Conservation (phyloP, 257 asterid species). For the Mitragyna speciosa region DNA sequence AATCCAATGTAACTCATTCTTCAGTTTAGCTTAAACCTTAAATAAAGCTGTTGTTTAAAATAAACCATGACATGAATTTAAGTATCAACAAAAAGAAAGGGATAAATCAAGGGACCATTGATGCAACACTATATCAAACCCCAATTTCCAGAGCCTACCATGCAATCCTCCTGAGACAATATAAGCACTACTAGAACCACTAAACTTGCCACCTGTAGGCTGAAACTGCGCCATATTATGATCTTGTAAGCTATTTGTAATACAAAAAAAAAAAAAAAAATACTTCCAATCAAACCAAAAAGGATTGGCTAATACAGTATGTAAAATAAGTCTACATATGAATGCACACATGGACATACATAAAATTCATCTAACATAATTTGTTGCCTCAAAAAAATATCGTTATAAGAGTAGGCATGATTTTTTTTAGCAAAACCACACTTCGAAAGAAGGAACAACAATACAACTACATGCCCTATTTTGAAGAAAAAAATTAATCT, state of each 20-base stretch:
- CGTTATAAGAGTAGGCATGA: not conserved
- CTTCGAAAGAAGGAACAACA: no score
- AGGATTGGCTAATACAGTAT: not conserved
- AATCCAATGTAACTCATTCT: no score
- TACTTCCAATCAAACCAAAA: slow-evolving; percentile 4
- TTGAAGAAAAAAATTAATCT: not conserved
- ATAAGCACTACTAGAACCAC: slow-evolving; percentile 98
- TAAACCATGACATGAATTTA: no score
- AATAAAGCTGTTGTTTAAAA: no score
- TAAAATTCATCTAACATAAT: not conserved
- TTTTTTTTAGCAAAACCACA: not conserved
- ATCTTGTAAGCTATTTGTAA: not conserved
- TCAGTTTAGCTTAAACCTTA: no score
- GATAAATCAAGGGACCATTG: no score
- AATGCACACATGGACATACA: not conserved
- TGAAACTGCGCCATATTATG: slow-evolving; percentile 63
- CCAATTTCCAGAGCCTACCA: no score
- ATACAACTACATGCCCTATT: not conserved
- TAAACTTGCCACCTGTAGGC: slow-evolving; percentile 99
- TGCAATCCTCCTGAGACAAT: no score
- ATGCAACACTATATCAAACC: no score
- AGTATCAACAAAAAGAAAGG: no score
- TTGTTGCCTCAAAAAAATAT: no score
- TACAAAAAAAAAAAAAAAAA: slow-evolving; percentile 12
- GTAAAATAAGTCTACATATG: no score